Evolutionary conservation across 176 grass and related monocot species (phyloP).

Genomic region (Rhynchospora tenuis): DNA sequence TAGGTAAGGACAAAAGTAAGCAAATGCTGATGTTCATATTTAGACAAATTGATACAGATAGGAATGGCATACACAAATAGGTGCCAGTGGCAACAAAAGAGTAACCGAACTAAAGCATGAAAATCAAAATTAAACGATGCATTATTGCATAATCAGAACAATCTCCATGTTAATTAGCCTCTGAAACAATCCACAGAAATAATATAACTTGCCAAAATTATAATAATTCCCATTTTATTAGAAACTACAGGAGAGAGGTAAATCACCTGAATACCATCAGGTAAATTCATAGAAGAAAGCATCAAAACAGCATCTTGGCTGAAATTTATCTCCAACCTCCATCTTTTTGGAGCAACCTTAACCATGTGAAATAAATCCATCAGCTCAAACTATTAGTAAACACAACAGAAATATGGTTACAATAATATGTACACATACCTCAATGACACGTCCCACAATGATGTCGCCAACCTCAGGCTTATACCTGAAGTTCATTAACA

Average conservation of each 20-base stretch:
- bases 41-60: background rate
- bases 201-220: background rate
- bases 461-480: slow-evolving; percentile 99
- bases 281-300: slow-evolving; percentile 94
- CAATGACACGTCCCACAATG: slow-evolving; percentile 92
- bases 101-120: background rate
- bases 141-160: background rate
- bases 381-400: background rate
- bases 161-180: background rate
- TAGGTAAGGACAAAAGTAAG: background rate
- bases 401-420: background rate
- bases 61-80: background rate
- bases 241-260: background rate
- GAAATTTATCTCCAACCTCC: slow-evolving; percentile 94
- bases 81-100: background rate
- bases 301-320: slow-evolving; percentile 90
- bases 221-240: background rate
- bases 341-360: slow-evolving; percentile 79
- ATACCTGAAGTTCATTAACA: slow-evolving; percentile 41
- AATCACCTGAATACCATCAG: slow-evolving; percentile 89
- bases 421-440: slow-evolving; percentile 35
- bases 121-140: background rate
- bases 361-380: slow-evolving; percentile 12
- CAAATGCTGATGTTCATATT: background rate
- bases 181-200: background rate